Conservation (phyloP, 2,329 filamentous ascomycete genomes). For the Fusarium zealandicum region DNA sequence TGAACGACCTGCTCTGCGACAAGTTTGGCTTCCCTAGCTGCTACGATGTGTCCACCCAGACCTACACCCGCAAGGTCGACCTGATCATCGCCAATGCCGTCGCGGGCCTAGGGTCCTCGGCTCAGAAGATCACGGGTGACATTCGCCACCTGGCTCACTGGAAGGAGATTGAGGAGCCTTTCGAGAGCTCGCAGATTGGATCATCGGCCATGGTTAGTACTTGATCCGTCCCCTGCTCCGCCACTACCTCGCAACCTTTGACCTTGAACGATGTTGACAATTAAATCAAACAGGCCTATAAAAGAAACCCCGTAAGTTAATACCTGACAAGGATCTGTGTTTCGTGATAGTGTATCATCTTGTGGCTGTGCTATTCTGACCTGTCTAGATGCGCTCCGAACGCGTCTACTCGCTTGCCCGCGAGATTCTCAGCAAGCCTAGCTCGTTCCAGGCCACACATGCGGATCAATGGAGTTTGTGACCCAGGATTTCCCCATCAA, state of each 20-base stretch:
- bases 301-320: too few relatives aligned
- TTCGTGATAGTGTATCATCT: too few relatives aligned
- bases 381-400: not conserved
- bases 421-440: too few relatives aligned
- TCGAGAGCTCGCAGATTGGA: constrained; percentile 50
- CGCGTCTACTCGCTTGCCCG: constrained; percentile 8
- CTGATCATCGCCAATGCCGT: constrained; percentile 82
- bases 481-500: not conserved
- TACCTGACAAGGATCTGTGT: too few relatives aligned
- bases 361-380: too few relatives aligned
- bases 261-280: too few relatives aligned
- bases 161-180: constrained; percentile 88
- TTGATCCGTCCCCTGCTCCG: too few relatives aligned
- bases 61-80: constrained; percentile 79
- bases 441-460: not conserved
- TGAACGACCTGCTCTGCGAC: constrained; percentile 63
- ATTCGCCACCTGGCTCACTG: constrained; percentile 76
- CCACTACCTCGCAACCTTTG: too few relatives aligned
- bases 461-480: constrained; percentile 4
- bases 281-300: too few relatives aligned
- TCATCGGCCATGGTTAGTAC: not conserved
- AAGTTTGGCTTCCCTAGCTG: constrained; percentile 61
- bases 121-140: constrained; percentile 72
- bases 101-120: constrained; percentile 78
- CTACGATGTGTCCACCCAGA: constrained; percentile 69